A percentile compares a stretch with the other conserved stretches of the same genome.
Evolutionary conservation across 2,329 filamentous ascomycete genomes (phyloP).

Genomic region (Orbilia blumenaviensis): DNA sequence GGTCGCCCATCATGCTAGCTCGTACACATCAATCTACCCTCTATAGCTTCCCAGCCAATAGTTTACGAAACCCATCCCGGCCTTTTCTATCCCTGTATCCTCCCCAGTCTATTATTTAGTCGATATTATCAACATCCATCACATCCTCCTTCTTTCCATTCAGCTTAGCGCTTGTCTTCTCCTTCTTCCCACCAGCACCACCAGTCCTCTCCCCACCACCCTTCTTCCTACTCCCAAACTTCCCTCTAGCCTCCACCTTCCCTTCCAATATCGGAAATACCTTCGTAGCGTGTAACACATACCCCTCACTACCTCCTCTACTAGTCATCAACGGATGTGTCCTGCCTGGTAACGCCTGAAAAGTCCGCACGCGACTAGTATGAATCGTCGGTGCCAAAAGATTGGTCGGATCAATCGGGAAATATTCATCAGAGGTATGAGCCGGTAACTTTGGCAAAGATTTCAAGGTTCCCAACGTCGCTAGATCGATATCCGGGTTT

Average conservation of each 20-base stretch:
- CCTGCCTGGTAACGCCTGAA: conserved; percentile 89
- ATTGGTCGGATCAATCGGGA: conserved; percentile 73
- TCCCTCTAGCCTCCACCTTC: conserved; percentile 80
- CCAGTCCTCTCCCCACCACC: not conserved
- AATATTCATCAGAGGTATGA: conserved; percentile 33
- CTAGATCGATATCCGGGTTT: conserved; percentile 56
- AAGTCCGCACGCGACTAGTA: conserved; percentile 78
- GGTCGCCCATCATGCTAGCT: not conserved
- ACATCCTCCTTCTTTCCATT: conserved; percentile 19
- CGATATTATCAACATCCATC: conserved; percentile 4
- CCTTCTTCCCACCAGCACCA: not conserved
- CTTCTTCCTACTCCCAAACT: conserved; percentile 33
- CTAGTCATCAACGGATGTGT: conserved; percentile 96
- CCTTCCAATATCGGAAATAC: conserved; percentile 79
- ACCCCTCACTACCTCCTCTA: conserved; percentile 86
- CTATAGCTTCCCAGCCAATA: not conserved
- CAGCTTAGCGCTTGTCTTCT: not conserved
- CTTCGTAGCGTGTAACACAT: conserved; percentile 82
- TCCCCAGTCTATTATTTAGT: not conserved
- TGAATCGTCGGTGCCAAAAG: conserved; percentile 82
- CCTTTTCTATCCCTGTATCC: not conserved
- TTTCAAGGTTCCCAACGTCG: conserved; percentile 19
- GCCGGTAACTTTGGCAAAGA: conserved; percentile 23
- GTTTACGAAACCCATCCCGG: not conserved
- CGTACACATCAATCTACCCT: not conserved